Conservation (phyloP, 306 rosid genomes). For the Cicer bijugum region DNA sequence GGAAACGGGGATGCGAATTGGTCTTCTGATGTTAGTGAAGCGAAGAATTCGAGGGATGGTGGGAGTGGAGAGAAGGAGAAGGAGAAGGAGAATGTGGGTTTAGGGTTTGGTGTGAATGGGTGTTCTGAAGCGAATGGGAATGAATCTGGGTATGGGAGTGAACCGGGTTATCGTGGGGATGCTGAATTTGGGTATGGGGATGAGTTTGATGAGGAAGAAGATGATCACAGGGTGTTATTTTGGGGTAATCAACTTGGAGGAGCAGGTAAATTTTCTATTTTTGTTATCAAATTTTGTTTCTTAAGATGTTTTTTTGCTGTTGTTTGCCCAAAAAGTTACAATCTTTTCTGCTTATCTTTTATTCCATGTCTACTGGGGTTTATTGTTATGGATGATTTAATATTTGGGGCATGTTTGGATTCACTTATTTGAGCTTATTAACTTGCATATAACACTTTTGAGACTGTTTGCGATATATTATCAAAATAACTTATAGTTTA, state of each 20-base stretch:
- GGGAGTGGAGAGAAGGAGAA: conserved; percentile 77
- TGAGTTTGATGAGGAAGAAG: conserved; percentile 95
- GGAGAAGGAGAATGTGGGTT: conserved; percentile 72
- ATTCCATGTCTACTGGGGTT: background rate
- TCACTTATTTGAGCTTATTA: no score
- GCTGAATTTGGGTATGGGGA: conserved; percentile 97
- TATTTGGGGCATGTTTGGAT: background rate
- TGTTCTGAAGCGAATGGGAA: conserved; percentile 73
- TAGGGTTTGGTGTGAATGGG: conserved; percentile 70
- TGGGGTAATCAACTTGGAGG: conserved; percentile 78
- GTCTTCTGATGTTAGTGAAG: conserved; percentile 95
- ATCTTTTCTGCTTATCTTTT: conserved; percentile 8
- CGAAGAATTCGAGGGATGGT: conserved; percentile 68
- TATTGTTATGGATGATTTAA: background rate
- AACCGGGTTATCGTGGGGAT: conserved; percentile 99
- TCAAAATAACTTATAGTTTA: no score
- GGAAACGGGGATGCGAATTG: conserved; percentile 85
- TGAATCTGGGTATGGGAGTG: conserved; percentile 96
- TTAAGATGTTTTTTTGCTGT: background rate
- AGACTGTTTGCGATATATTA: no score
- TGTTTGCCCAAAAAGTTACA: background rate
- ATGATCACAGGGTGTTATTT: conserved; percentile 69
- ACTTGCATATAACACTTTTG: no score
- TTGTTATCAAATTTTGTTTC: background rate
- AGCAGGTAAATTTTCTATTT: conserved; percentile 45